Evolutionary conservation across 495 filamentous ascomycete species (phyloP), one percentile per base, ranked within the genome.

Genomic region (Polyplosphaeria fusca): DNA sequence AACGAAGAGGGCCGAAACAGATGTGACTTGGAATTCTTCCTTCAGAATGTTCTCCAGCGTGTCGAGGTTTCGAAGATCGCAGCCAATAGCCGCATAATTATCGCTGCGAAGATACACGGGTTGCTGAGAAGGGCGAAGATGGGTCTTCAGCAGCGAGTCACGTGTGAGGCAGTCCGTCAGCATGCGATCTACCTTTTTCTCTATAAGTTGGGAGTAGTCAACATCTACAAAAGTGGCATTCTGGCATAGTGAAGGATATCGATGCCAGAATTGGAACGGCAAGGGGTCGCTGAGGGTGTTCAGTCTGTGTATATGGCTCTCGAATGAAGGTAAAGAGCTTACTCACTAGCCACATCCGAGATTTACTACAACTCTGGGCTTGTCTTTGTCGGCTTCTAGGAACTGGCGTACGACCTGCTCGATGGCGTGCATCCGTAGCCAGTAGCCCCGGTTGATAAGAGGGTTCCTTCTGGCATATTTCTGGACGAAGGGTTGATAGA

Each of bases 281-380:
- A 94, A 73, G 35, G 91, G 88, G 76, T 96, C 91, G 71, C 91
- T 95, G 69, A 55, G n/a, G 52, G 11, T 59, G 41, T 35, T 35
- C 30, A 35, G 30, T n/a, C n/a, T n/a, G n/a, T n/a, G n/a, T n/a
- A n/a, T n/a, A n/a, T n/a, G n/a, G n/a, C n/a, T n/a, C n/a, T n/a
- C 16, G 23, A 39, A 37, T 18, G 5, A 41, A 47, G 20, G 26
- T 28, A 28, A 12, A 14, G 1, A 2, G 51, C 44, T 57, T 72
- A 82, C 86, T 81, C 70, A 91, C 89, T 89, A 93, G 68, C 91
- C 91, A 77, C 89, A 95, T 42, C 92, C 91, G 55, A 96, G 66
- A 67, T 95, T 96, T 22, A 96, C 73, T 11, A 96, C 77, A 16
- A 89, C 79, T 70, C 89, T 92, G 42, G 73, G 77, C 66, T 81